Evolutionary conservation across 139 green algal species (phyloP).

Genomic region (Spirogloea muscicola): DNA sequence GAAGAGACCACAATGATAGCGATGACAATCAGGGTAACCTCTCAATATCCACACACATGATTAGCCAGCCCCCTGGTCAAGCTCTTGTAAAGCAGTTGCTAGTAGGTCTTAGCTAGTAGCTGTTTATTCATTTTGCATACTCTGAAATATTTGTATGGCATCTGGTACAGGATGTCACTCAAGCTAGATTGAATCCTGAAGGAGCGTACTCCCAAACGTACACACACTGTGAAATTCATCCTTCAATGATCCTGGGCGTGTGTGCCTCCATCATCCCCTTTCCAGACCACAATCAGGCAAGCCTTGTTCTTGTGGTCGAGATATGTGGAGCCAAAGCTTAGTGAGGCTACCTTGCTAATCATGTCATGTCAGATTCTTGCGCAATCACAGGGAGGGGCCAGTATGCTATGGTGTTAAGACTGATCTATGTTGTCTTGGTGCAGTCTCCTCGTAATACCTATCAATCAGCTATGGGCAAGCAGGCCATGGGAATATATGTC

Average conservation of each 20-base stretch:
- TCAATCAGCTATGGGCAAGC: slow-evolving; percentile 80
- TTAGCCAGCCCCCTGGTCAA: too few species aligned
- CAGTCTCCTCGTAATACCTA: slow-evolving; percentile 86
- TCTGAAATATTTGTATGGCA: too few species aligned
- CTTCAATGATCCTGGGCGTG: slow-evolving; percentile 95
- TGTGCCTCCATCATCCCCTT: slow-evolving; percentile 98
- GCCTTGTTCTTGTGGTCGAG: neutral
- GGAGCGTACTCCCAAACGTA: slow-evolving; percentile 64
- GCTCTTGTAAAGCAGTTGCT: too few species aligned
- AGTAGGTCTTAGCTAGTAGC: too few species aligned
- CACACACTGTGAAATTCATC: slow-evolving; percentile 99
- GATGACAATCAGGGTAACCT: slow-evolving; percentile 67
- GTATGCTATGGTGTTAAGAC: too few species aligned
- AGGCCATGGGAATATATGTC: slow-evolving; percentile 87
- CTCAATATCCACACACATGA: too few species aligned
- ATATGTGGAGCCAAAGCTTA: too few species aligned
- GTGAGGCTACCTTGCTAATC: too few species aligned
- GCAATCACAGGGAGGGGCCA: too few species aligned
- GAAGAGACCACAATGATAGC: slow-evolving; percentile 99
- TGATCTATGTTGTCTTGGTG: too few species aligned
- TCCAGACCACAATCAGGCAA: slow-evolving; percentile 92
- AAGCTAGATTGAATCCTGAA: slow-evolving; percentile 32
- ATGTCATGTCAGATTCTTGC: too few species aligned
- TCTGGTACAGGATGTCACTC: slow-evolving; percentile 53
- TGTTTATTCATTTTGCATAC: too few species aligned